Conservation (phyloP, 345 rosid species). For the Chamaenerion angustifolium region DNA sequence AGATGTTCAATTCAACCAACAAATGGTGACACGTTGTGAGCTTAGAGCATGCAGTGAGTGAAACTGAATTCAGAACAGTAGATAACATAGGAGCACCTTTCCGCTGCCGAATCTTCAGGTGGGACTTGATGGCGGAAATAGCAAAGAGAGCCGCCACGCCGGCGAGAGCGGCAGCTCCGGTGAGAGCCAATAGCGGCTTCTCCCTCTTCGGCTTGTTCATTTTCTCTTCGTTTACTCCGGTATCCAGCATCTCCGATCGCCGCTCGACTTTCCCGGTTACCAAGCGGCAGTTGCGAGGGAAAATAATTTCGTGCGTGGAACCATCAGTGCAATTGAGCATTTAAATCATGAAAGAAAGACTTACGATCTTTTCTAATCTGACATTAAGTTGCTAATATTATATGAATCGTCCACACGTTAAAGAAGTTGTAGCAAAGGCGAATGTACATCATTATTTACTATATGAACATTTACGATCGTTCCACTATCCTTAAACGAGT, state of each 20-base stretch:
- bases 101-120: conserved; percentile 33
- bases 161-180: conserved; percentile 64
- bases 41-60: neutral
- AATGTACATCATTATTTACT: too few relatives aligned
- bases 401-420: too few relatives aligned
- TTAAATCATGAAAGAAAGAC: neutral
- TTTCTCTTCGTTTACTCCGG: conserved; percentile 16
- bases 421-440: too few relatives aligned
- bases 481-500: too few relatives aligned
- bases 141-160: conserved; percentile 56
- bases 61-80: neutral
- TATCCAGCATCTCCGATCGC: conserved; percentile 1
- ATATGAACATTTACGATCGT: too few relatives aligned
- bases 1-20: neutral
- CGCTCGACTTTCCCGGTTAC: conserved; percentile 6
- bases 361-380: too few relatives aligned
- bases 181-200: conserved; percentile 34
- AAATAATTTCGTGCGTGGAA: conserved; percentile 4
- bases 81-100: conserved; percentile 24
- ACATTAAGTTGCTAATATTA: too few relatives aligned
- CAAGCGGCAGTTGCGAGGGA: conserved; percentile 26
- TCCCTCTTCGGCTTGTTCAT: conserved; percentile 24
- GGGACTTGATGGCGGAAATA: conserved; percentile 48
- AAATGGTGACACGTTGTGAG: neutral
- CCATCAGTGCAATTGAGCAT: neutral